phyloP scores from a whole-genome alignment of 345 rosid genomes.

The Corymbia maculata region DNA sequence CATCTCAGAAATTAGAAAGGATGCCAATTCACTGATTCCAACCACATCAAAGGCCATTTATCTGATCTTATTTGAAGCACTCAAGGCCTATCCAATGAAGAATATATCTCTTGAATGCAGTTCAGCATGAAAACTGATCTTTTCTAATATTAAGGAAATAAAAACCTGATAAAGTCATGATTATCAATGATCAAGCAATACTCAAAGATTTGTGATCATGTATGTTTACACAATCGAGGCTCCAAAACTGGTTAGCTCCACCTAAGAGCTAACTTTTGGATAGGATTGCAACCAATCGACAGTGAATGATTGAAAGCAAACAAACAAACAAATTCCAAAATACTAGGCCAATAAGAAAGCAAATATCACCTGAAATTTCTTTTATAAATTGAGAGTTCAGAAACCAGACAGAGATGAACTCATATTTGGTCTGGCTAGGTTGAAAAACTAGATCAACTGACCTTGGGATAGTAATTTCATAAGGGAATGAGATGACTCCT shows the following conservation, averaged over 20 bases:
- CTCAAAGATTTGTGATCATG: neutral
- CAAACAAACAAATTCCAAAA: neutral
- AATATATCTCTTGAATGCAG: neutral
- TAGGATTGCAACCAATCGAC: neutral
- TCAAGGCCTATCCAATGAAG: neutral
- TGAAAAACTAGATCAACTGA: constrained; percentile 20
- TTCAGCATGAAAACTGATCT: neutral
- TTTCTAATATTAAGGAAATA: neutral
- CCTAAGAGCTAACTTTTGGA: neutral
- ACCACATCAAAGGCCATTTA: neutral
- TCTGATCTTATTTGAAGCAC: neutral
- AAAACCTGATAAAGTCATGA: neutral
- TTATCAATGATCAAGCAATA: neutral
- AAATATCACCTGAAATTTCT: neutral
- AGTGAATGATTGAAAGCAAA: neutral
- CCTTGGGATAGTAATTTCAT: constrained; percentile 84
- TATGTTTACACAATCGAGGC: neutral
- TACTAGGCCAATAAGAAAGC: neutral
- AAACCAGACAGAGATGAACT: neutral
- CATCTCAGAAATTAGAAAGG: neutral
- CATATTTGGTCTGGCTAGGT: neutral
- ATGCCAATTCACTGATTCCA: neutral
- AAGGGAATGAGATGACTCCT: constrained; percentile 65
- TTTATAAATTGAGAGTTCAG: neutral
- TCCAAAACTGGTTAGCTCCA: neutral